A percentile compares a stretch with the other conserved stretches of the same genome.
These are phyloP conservation scores for Euptelea pleiosperma DNA, from an alignment of 164 flowering plant genomes.

Conservation along the genomic window DNA sequence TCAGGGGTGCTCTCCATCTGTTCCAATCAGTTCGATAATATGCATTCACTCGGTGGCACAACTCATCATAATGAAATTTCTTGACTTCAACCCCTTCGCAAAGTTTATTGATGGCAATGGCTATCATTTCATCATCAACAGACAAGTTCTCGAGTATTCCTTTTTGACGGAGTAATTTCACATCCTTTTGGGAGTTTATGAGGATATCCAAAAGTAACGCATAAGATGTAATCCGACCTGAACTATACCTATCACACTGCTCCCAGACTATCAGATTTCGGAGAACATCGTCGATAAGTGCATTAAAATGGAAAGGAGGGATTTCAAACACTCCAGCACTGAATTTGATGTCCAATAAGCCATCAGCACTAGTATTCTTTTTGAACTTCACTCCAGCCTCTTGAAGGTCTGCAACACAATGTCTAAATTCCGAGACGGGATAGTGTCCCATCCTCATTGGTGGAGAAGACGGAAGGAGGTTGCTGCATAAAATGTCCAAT, in stretches of 20 bases:
- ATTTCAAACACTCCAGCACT: constrained; percentile 10
- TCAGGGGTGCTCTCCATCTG: constrained; percentile 13
- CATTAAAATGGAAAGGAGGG: constrained; percentile 3
- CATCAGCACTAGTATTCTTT: not conserved
- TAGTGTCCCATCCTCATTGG: not conserved
- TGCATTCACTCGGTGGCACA: constrained; percentile 8
- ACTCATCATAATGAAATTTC: not conserved
- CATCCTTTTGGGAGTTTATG: constrained; percentile 9
- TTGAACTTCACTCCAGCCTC: constrained; percentile 15
- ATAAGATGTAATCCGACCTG: constrained; percentile 14
- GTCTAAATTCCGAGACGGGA: constrained; percentile 1
- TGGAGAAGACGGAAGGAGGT: not conserved
- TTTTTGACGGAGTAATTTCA: constrained; percentile 3
- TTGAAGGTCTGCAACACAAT: constrained; percentile 9
- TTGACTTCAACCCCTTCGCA: constrained; percentile 4
- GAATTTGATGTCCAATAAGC: constrained; percentile 6
- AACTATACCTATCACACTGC: constrained; percentile 3
- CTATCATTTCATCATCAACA: constrained; percentile 5
- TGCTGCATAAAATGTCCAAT: not conserved
- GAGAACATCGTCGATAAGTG: not conserved
- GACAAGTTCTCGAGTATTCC: constrained; percentile 1
- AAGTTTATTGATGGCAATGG: constrained; percentile 3
- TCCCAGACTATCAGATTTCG: constrained; percentile 15
- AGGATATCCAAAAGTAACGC: constrained; percentile 2
- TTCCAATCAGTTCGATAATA: constrained; percentile 10